Conservation (phyloP, 495 filamentous ascomycete genomes). For the Choiromyces venosus region DNA sequence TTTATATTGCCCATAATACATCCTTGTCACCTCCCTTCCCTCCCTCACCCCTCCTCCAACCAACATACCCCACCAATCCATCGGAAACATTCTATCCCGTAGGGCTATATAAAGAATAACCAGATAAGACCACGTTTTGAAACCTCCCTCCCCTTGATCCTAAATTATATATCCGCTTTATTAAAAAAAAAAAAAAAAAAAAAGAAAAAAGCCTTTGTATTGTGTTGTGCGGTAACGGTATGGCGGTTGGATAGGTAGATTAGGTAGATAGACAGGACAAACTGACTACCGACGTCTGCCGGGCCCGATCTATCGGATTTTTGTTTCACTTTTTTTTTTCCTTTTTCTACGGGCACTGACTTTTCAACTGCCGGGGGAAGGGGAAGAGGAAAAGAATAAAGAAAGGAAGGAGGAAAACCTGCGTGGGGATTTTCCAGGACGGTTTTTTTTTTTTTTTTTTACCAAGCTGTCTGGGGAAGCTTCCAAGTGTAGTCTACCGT, state of each 20-base stretch:
- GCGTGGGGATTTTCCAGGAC: slow-evolving; percentile 2
- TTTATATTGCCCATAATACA: background rate
- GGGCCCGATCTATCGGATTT: background rate
- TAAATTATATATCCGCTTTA: background rate
- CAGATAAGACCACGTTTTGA: background rate
- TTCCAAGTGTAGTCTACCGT: too few relatives aligned
- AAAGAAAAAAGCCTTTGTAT: background rate
- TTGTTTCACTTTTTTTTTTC: background rate
- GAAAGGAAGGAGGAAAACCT: background rate
- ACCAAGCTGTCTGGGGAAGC: background rate
- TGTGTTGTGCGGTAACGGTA: background rate
- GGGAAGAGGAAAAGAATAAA: background rate
- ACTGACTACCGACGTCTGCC: background rate
- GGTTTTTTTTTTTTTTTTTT: too few relatives aligned
- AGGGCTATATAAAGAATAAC: background rate
- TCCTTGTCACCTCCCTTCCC: background rate
- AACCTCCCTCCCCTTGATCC: background rate
- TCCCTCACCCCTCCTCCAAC: background rate
- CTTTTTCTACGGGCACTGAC: background rate
- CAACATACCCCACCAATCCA: background rate
- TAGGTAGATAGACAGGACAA: background rate
- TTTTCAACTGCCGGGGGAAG: background rate
- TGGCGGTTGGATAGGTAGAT: too few relatives aligned
- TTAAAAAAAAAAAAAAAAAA: too few relatives aligned
- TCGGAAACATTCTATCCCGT: background rate